These are phyloP conservation scores for Mycena kentingensis DNA, from an alignment of 768 basidiomycete species.

Conservation along the genomic window DNA sequence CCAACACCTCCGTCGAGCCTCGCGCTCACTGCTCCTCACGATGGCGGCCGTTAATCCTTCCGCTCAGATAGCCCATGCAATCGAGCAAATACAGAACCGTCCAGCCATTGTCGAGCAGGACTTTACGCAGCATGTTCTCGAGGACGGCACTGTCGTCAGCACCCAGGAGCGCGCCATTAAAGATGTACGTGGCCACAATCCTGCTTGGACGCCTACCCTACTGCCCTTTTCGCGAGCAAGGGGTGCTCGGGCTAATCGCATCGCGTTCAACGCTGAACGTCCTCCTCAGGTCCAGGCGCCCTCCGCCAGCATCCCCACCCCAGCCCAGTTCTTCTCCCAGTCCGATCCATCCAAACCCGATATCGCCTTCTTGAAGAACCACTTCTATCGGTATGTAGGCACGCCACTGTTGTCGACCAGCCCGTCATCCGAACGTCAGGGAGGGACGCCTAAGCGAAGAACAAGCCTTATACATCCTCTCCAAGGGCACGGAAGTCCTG, in stretches of 20 bases:
- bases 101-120: conserved; percentile 67
- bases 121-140: conserved; percentile 89
- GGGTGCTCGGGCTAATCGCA: conserved; percentile 2
- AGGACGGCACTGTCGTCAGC: conserved; percentile 88
- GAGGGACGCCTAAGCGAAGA: conserved; percentile 93
- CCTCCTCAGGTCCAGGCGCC: conserved; percentile 88
- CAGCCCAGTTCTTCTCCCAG: conserved; percentile 89
- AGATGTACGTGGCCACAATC: conserved; percentile 66
- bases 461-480: conserved; percentile 92
- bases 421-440: too few species aligned
- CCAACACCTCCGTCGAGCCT: too few species aligned
- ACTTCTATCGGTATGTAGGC: conserved; percentile 99
- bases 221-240: not conserved
- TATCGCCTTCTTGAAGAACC: conserved; percentile 96
- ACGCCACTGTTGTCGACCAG: too few species aligned
- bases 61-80: conserved; percentile 63
- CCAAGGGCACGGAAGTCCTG: conserved; percentile 83
- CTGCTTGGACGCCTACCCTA: conserved; percentile 2
- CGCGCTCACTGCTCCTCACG: conserved; percentile 14
- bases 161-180: conserved; percentile 96
- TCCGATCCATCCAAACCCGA: conserved; percentile 89
- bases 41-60: conserved; percentile 37
- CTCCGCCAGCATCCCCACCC: conserved; percentile 88
- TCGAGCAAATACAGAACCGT: conserved; percentile 62
- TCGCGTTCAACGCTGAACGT: not conserved